Conservation (phyloP, 1,284 basidiomycete species). For the Sanghuangporus baumii region DNA sequence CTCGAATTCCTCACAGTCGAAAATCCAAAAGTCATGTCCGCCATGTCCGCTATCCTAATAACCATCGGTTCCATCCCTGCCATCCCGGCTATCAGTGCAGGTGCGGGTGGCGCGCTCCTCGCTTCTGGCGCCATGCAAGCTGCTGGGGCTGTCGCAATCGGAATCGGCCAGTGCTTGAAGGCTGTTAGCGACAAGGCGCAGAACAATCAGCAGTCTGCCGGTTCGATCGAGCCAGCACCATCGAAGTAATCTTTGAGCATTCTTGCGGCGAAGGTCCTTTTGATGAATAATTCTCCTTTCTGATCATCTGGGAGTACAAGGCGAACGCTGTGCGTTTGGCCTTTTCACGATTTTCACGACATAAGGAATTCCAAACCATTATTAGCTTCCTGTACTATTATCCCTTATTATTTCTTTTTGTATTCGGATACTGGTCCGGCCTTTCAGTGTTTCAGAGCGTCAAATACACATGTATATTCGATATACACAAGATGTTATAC, state of each 20-base stretch:
- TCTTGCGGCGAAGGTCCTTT: neutral
- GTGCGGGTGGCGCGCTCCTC: conserved; percentile 62
- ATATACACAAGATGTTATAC: neutral
- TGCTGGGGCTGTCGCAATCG: conserved; percentile 68
- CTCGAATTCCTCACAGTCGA: conserved; percentile 67
- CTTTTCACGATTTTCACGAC: neutral
- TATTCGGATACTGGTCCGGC: neutral
- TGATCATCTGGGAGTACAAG: neutral
- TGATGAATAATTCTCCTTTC: neutral
- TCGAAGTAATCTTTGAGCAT: neutral
- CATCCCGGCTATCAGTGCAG: conserved; percentile 58
- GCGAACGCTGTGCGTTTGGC: neutral
- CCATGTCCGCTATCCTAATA: conserved; percentile 68
- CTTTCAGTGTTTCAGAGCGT: neutral
- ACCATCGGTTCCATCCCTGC: conserved; percentile 68
- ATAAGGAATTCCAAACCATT: neutral
- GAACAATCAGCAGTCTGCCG: neutral
- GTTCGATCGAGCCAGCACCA: neutral
- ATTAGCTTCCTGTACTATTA: neutral
- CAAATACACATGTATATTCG: neutral
- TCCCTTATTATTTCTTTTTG: neutral
- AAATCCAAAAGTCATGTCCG: conserved; percentile 69
- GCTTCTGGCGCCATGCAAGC: conserved; percentile 69
- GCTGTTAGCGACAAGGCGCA: conserved; percentile 33
- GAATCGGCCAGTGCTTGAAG: conserved; percentile 52